Percentiles rank a stretch among this genome's conserved stretches.
These are phyloP conservation scores for Ricinus communis DNA, from an alignment of 345 rosid genomes.

Conservation along the genomic window DNA sequence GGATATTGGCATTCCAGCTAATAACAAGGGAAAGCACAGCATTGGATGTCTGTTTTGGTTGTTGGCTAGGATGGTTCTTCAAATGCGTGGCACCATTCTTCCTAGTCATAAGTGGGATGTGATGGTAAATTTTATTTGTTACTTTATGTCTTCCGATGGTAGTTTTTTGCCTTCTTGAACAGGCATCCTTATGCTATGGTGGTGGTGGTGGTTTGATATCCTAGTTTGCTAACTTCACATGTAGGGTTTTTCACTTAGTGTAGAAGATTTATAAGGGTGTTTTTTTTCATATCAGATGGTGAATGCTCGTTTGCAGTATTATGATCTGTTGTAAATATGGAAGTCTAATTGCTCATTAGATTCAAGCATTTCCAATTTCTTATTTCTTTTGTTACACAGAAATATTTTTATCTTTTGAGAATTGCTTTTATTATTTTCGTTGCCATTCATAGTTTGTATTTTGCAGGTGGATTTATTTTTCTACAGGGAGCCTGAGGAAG, in stretches of 20 bases:
- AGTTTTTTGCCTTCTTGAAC: too few relatives aligned
- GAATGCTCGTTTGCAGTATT: too few relatives aligned
- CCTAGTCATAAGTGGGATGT: slow-evolving; percentile 48
- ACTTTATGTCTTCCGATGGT: too few relatives aligned
- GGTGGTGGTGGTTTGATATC: too few relatives aligned
- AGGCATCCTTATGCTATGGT: too few relatives aligned
- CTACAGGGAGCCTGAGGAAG: slow-evolving; percentile 31
- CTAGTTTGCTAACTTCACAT: too few relatives aligned
- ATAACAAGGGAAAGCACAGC: slow-evolving; percentile 96
- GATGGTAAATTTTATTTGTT: slow-evolving; percentile 17
- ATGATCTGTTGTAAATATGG: too few relatives aligned
- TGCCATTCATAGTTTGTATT: too few relatives aligned
- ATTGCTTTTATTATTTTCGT: too few relatives aligned
- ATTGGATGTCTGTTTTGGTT: slow-evolving; percentile 96
- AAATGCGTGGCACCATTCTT: slow-evolving; percentile 91
- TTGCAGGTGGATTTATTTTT: slow-evolving; percentile 30
- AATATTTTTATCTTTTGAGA: neutral
- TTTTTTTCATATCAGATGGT: too few relatives aligned
- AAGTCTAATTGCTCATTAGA: neutral
- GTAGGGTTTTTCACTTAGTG: too few relatives aligned
- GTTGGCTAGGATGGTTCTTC: slow-evolving; percentile 91
- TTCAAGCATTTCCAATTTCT: neutral
- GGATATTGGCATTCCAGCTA: slow-evolving; percentile 94
- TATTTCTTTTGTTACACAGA: neutral
- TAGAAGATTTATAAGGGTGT: too few relatives aligned